These are phyloP conservation scores for Saccharum hybrid DNA, from an alignment of 202 grass and related monocot species.

Conservation along the genomic window DNA sequence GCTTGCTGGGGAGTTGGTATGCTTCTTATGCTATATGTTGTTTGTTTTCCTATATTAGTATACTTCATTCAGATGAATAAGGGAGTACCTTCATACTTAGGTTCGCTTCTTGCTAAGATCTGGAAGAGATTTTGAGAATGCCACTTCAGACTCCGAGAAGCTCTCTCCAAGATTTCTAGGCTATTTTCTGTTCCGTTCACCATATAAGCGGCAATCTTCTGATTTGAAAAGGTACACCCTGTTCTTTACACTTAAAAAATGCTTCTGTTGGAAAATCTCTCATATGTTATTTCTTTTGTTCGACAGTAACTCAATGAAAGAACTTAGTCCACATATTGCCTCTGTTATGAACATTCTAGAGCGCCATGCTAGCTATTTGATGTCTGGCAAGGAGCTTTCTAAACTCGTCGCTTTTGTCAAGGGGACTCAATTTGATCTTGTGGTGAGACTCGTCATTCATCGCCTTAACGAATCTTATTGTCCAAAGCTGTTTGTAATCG, in stretches of 20 bases:
- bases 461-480: slow-evolving; percentile 10
- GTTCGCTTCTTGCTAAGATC: slow-evolving; percentile 98
- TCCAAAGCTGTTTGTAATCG: slow-evolving; percentile 43
- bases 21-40: slow-evolving; percentile 48
- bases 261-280: slow-evolving; percentile 37
- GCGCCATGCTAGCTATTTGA: slow-evolving; percentile 93
- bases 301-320: slow-evolving; percentile 76
- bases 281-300: slow-evolving; percentile 41
- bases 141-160: slow-evolving; percentile 78
- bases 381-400: slow-evolving; percentile 99
- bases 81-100: slow-evolving; percentile 52
- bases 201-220: slow-evolving; percentile 83
- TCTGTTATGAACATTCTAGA: slow-evolving; percentile 99
- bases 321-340: slow-evolving; percentile 92
- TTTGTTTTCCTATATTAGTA: slow-evolving; percentile 38
- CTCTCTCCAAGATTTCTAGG: slow-evolving; percentile 91
- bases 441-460: slow-evolving; percentile 65
- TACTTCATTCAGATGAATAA: slow-evolving; percentile 32
- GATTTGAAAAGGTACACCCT: slow-evolving; percentile 85
- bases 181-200: slow-evolving; percentile 85
- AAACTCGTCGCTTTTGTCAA: slow-evolving; percentile 99
- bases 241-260: slow-evolving; percentile 27
- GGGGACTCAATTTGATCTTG: slow-evolving; percentile 99
- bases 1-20: slow-evolving; percentile 95
- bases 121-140: slow-evolving; percentile 91